Evolutionary conservation across 345 rosid species (phyloP), one percentile per base, ranked within the genome.

Genomic region (Eucalyptus sp.): DNA sequence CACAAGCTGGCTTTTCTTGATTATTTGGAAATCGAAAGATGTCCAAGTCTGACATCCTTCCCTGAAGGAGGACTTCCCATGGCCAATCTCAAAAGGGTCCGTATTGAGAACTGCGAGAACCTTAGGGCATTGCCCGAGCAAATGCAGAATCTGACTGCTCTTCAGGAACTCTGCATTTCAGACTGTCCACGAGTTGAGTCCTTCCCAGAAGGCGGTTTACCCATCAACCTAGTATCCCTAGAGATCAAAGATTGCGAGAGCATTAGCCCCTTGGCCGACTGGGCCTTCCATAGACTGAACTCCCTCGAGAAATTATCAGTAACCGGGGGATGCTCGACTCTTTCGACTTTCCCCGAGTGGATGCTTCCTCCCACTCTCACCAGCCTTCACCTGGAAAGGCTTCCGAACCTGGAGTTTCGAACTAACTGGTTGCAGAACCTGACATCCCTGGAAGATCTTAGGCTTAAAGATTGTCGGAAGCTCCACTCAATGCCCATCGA

Each of bases 191-290:
- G 88, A 49, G 41, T 91, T 11, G 9, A 11, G 33, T 88, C 92
- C 43, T 90, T 90, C 81, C 92, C 92, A 24, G 90, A 88, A n/a
- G 88, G 90, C 22, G 89, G 92, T 5, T 88, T 91, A 80, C 92
- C 91, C 1, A 13, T 87, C 81, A 90, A 90, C 33, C 62, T 91
- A 7, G 62, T 46, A 24, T 87, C 89, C 60, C 90, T 91, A 43
- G 86, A 79, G 15, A 88, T 91, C 87, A 56, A 83, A 51, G 81
- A 87, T 60, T 90, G 91, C 12, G 62, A 91, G 68, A 76, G 52
- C 29, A 88, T 90, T 15, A 88, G 60, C 56, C 90, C 86, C 22
- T 29, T 87, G 24, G 50, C 86, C 5, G 56, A 24, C 12, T 88
- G 91, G 92, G 87, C 80, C 51, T 50, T 89, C 46, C 87, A 56